Conservation (phyloP, 2,329 filamentous ascomycete species). For the Penicillium freii region DNA sequence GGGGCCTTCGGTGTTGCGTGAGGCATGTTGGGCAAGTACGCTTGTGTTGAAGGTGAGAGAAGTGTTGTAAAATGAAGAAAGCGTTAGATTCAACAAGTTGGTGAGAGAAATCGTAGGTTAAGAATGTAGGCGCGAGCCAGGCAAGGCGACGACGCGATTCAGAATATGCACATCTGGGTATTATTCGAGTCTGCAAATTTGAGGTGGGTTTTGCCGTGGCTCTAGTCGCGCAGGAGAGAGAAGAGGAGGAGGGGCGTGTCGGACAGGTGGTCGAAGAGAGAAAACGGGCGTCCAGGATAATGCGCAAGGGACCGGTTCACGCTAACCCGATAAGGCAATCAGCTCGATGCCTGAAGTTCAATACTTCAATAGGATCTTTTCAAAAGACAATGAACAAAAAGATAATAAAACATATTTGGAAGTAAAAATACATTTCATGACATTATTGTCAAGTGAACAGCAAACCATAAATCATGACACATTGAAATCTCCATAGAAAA, state of each 20-base stretch:
- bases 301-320: slow-evolving; percentile 10
- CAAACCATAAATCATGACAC: slow-evolving; percentile 27
- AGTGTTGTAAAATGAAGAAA: neutral
- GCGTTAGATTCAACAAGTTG: neutral
- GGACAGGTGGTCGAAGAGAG: slow-evolving; percentile 1
- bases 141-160: slow-evolving; percentile 8
- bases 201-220: neutral
- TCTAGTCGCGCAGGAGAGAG: neutral
- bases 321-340: slow-evolving; percentile 30
- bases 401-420: neutral
- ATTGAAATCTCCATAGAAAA: slow-evolving; percentile 57
- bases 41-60: neutral
- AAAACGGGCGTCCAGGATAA: slow-evolving; percentile 9
- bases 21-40: slow-evolving; percentile 31
- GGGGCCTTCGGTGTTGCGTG: slow-evolving; percentile 36
- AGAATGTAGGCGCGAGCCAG: slow-evolving; percentile 7
- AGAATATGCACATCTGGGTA: slow-evolving; percentile 11
- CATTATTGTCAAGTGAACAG: neutral
- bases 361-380: neutral
- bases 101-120: slow-evolving; percentile 1
- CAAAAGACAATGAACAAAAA: neutral
- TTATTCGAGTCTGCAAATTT: neutral
- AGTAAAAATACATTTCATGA: neutral
- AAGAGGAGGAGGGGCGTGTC: slow-evolving; percentile 1
- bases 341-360: slow-evolving; percentile 10